Base-by-base conservation (phyloP, 1,284 basidiomycete genomes). In the Ceratorhiza oryzae-sativae region DNA sequence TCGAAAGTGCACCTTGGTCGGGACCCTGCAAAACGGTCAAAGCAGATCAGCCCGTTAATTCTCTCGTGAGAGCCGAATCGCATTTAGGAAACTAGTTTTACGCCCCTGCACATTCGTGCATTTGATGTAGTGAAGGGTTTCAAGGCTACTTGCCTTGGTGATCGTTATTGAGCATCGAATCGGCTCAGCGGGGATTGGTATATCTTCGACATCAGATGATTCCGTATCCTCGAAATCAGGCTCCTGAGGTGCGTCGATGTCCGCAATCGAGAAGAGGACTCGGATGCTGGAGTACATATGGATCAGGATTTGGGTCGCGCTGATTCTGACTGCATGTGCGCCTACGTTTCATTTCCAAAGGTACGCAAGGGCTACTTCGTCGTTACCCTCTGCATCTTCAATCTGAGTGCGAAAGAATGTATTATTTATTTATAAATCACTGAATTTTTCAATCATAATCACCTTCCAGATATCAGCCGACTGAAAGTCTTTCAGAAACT, bases 341-440 rank as follows among this genome's bases (percentile, higher is more conserved):
- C 90, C 72, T 77, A 95, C 94, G 83, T 87, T 83, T 99, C 96
- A 79, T 94, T 95, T 75, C 95, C 96, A 79, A 95, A 98, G 76
- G 89, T 90, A 75, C 96, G 88, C 36, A 39, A 99, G 82, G 23
- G 86, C 83, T 42, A 98, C 88, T 80, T 98, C 96, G 80, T 98
- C 96, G 56, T 88, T 86, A 39, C 91, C 93, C 6, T 83, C 76
- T 34, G 80, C 80, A 79, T 97, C 94, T 75, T 88, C 84, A 76
- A 98, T 86, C 87, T 94, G 61, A 46, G 58, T 48, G 12, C 55
- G 2, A 36, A 55, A 46, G 12, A 18, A 39, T 12, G 8, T 1
- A 27, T 60, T 18, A 13, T 23, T n/a, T 18, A 59, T 6, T 30
- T 36, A 73, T 2, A 32, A 71, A 46, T 61, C 39, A 41, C 34